Evolutionary conservation across 768 basidiomycete species (phyloP).

Genomic region (Lactarius pseudohatsudake): DNA sequence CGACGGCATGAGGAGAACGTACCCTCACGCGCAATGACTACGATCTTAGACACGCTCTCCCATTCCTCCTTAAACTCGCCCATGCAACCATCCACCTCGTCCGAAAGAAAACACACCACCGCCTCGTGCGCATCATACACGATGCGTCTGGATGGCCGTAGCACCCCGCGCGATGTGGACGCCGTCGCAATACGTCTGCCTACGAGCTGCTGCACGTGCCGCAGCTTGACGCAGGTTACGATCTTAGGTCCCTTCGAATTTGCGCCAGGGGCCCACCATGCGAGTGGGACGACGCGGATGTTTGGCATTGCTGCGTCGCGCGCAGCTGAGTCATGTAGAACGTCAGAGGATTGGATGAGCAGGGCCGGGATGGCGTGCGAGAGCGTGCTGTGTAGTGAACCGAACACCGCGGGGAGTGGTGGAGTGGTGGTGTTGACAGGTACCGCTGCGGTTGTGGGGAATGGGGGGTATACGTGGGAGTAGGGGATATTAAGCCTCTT

Average conservation of each 20-base stretch:
- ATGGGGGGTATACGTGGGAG: conserved; percentile 64
- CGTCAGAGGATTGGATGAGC: conserved; percentile 78
- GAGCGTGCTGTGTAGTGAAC: conserved; percentile 67
- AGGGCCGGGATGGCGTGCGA: conserved; percentile 79
- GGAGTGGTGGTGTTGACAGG: conserved; percentile 5
- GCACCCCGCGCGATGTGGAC: conserved; percentile 58
- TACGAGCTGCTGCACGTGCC: conserved; percentile 84
- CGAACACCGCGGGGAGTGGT: conserved; percentile 44
- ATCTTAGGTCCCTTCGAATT: conserved; percentile 46
- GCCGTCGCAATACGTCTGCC: conserved; percentile 52
- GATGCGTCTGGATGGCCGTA: conserved; percentile 83
- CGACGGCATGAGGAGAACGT: conserved; percentile 28
- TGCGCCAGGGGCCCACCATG: conserved; percentile 72
- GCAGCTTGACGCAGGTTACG: conserved; percentile 86
- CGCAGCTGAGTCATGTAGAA: conserved; percentile 79
- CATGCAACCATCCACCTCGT: conserved; percentile 84
- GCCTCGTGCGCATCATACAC: conserved; percentile 89
- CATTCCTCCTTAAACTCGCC: conserved; percentile 91
- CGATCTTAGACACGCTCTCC: conserved; percentile 91
- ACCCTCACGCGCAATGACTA: conserved; percentile 91
- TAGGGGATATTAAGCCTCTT: conserved; percentile 79
- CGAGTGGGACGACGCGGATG: conserved; percentile 82
- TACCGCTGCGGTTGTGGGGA: conserved; percentile 37
- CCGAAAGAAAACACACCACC: conserved; percentile 84
- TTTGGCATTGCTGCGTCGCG: conserved; percentile 93